A percentile compares a stretch with the other conserved stretches of the same genome.
phyloP scores from a whole-genome alignment of 306 rosid genomes.

The Dalbergia cultrata region DNA sequence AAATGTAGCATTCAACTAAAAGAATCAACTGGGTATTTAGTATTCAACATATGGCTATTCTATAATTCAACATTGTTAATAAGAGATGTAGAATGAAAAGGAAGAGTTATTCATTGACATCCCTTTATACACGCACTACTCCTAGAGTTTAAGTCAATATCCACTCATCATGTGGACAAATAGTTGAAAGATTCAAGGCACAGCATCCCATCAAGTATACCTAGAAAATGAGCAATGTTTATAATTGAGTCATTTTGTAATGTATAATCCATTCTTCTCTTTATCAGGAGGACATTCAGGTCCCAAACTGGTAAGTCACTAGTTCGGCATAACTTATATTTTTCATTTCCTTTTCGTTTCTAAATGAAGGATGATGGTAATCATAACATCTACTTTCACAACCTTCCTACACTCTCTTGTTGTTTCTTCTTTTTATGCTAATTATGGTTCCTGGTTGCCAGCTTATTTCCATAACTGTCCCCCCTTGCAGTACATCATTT shows the following conservation, averaged over 20 bases:
- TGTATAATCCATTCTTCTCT: constrained; percentile 1
- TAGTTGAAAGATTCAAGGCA: not conserved
- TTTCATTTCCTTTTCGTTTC: not conserved
- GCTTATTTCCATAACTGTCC: not conserved
- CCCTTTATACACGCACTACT: constrained; percentile 2
- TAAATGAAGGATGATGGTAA: not conserved
- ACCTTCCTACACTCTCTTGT: constrained; percentile 3
- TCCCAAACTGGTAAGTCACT: not conserved
- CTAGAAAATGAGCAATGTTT: not conserved
- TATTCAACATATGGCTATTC: too few species aligned
- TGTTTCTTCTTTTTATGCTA: constrained; percentile 14
- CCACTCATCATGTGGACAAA: not conserved
- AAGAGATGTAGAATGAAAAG: not conserved
- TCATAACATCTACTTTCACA: constrained; percentile 9
- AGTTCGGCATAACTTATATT: not conserved
- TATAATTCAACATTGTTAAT: not conserved
- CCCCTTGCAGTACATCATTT: not conserved
- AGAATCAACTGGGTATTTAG: too few species aligned
- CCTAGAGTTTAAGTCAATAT: constrained; percentile 2
- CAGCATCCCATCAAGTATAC: not conserved
- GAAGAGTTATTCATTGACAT: not conserved
- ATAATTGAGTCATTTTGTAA: not conserved
- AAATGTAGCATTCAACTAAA: not conserved
- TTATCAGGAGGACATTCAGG: constrained; percentile 11
- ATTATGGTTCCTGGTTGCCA: not conserved